phyloP scores from a whole-genome alignment of 306 rosid species.

The Calophaca sinica region DNA sequence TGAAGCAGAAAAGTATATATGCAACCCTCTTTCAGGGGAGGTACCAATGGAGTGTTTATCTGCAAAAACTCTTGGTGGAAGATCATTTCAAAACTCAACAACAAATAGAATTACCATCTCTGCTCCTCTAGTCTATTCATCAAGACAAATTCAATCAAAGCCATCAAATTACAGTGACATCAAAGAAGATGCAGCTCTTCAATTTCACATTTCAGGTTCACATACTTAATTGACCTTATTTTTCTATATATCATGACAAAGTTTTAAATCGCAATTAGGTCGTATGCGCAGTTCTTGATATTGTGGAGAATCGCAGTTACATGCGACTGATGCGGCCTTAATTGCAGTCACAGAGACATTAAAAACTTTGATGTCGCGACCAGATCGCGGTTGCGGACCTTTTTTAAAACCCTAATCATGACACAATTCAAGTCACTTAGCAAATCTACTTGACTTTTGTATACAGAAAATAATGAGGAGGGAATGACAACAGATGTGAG shows the following conservation, averaged over 20 bases:
- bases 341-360: background rate
- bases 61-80: constrained; percentile 87
- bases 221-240: background rate
- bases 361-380: background rate
- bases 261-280: background rate
- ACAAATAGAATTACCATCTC: constrained; percentile 73
- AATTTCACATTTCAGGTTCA: constrained; percentile 72
- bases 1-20: constrained; percentile 93
- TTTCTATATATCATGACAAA: background rate
- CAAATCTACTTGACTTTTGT: background rate
- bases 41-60: constrained; percentile 96
- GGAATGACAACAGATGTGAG: constrained; percentile 79
- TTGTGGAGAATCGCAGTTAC: too few relatives aligned
- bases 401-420: background rate
- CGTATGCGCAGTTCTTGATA: too few relatives aligned
- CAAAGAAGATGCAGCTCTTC: constrained; percentile 55
- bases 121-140: constrained; percentile 72
- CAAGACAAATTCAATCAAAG: constrained; percentile 59
- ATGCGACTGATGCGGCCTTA: too few relatives aligned
- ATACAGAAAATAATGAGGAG: constrained; percentile 63
- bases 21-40: constrained; percentile 94
- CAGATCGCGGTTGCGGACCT: too few relatives aligned
- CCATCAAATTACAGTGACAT: constrained; percentile 48
- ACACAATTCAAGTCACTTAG: constrained; percentile 6
- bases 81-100: constrained; percentile 70